Evolutionary conservation across 306 rosid species (phyloP).

Genomic region (Argentina anserina): DNA sequence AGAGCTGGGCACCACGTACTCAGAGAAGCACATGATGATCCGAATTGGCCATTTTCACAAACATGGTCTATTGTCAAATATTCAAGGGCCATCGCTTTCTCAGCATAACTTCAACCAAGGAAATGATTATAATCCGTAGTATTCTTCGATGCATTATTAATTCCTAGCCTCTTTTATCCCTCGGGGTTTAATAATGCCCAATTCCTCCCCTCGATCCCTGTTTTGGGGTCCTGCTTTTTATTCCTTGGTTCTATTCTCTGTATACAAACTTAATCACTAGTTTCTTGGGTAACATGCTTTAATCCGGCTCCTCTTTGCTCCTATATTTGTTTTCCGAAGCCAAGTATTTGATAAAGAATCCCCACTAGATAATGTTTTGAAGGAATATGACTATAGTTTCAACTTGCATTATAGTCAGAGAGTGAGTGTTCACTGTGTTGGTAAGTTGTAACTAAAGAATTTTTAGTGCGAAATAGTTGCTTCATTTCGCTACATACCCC

Average conservation of each 20-base stretch:
- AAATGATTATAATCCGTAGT: slow-evolving; percentile 8
- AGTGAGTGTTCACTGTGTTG: background rate
- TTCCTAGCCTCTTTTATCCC: background rate
- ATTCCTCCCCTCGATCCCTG: background rate
- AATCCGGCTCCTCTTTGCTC: slow-evolving; percentile 12
- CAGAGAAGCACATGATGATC: slow-evolving; percentile 52
- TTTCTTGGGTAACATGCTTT: slow-evolving; percentile 9
- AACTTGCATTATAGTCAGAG: background rate
- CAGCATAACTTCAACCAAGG: background rate
- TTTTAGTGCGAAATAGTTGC: background rate
- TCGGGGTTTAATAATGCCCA: slow-evolving; percentile 4
- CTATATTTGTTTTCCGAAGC: background rate
- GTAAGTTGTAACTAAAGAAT: background rate
- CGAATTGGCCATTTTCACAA: slow-evolving; percentile 11
- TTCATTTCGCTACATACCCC: background rate
- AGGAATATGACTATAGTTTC: background rate
- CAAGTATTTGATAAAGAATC: background rate
- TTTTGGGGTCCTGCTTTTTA: background rate
- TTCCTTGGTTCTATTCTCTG: background rate
- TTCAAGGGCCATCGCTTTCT: slow-evolving; percentile 34
- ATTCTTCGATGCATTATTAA: background rate
- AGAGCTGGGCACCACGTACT: slow-evolving; percentile 19
- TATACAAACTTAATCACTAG: background rate
- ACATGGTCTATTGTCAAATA: slow-evolving; percentile 40
- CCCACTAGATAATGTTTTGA: slow-evolving; percentile 9